Conservation (phyloP, 1,284 basidiomycete genomes). For the Nidula niveotomentosa region DNA sequence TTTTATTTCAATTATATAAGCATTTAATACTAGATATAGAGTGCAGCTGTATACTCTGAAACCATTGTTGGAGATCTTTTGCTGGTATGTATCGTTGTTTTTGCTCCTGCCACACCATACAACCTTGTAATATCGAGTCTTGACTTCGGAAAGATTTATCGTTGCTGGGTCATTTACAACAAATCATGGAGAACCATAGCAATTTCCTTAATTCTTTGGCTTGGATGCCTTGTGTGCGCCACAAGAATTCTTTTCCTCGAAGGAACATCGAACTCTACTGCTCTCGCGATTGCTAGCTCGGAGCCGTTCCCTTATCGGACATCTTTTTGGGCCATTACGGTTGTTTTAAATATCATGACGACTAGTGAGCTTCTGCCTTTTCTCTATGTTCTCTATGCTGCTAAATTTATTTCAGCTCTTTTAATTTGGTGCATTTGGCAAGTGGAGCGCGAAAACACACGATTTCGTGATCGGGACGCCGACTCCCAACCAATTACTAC, state of each 20-base stretch:
- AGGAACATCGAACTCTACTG: conserved; percentile 2
- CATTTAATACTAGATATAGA: background rate
- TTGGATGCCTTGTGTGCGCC: conserved; percentile 6
- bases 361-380: conserved; percentile 7
- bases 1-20: too few relatives aligned
- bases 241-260: conserved; percentile 8
- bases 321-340: conserved; percentile 9
- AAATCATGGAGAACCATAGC: conserved; percentile 5
- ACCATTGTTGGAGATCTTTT: background rate
- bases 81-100: background rate
- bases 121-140: background rate
- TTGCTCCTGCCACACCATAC: background rate
- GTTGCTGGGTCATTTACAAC: conserved; percentile 10
- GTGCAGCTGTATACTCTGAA: background rate
- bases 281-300: conserved; percentile 1
- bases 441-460: conserved; percentile 1
- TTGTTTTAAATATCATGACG: conserved; percentile 7
- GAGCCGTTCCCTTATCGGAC: conserved; percentile 2
- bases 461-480: background rate
- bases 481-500: background rate
- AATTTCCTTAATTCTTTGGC: conserved; percentile 8
- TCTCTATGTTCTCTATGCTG: conserved; percentile 1
- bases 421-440: conserved; percentile 4
- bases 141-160: conserved; percentile 6
- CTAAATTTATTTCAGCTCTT: background rate